These are phyloP conservation scores for Sporothrix schenckii DNA, from an alignment of 2,329 filamentous ascomycete genomes.

Conservation along the genomic window DNA sequence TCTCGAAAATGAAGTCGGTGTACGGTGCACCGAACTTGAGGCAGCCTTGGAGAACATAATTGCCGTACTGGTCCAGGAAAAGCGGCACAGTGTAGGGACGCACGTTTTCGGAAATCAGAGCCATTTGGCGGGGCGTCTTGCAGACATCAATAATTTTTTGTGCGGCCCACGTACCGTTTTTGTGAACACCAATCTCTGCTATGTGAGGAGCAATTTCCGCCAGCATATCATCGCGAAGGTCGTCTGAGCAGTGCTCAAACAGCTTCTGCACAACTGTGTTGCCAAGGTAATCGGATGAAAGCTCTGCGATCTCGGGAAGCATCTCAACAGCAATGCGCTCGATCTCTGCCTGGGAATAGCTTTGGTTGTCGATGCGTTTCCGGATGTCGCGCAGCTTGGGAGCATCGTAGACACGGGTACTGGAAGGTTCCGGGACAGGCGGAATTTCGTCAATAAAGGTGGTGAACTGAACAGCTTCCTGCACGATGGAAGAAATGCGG, in stretches of 20 bases:
- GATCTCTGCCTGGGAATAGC: slow-evolving; percentile 81
- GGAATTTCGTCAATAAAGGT: slow-evolving; percentile 81
- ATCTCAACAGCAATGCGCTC: slow-evolving; percentile 91
- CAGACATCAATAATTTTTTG: slow-evolving; percentile 99
- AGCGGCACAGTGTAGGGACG: slow-evolving; percentile 85
- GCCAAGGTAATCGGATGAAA: slow-evolving; percentile 93
- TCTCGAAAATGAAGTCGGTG: slow-evolving; percentile 97
- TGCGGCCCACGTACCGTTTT: slow-evolving; percentile 98
- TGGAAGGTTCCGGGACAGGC: slow-evolving; percentile 82
- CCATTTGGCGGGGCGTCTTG: slow-evolving; percentile 80
- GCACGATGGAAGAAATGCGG: slow-evolving; percentile 72
- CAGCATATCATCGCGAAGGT: slow-evolving; percentile 89
- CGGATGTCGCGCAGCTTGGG: slow-evolving; percentile 93
- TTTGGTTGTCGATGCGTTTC: slow-evolving; percentile 96
- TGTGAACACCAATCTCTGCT: slow-evolving; percentile 96
- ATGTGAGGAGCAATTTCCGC: slow-evolving; percentile 84
- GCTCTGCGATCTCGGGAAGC: slow-evolving; percentile 93
- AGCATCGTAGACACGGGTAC: slow-evolving; percentile 87
- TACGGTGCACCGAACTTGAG: slow-evolving; percentile 85
- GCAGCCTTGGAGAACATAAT: slow-evolving; percentile 96
- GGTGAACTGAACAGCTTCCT: slow-evolving; percentile 74
- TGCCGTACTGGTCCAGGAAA: slow-evolving; percentile 97
- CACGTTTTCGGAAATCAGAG: slow-evolving; percentile 79
- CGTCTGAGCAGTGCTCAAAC: slow-evolving; percentile 93
- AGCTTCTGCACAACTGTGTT: slow-evolving; percentile 99